Percentiles rank a stretch among this genome's conserved stretches.
phyloP scores from a whole-genome alignment of 495 filamentous ascomycete genomes.

The Acidiella bohemica region DNA sequence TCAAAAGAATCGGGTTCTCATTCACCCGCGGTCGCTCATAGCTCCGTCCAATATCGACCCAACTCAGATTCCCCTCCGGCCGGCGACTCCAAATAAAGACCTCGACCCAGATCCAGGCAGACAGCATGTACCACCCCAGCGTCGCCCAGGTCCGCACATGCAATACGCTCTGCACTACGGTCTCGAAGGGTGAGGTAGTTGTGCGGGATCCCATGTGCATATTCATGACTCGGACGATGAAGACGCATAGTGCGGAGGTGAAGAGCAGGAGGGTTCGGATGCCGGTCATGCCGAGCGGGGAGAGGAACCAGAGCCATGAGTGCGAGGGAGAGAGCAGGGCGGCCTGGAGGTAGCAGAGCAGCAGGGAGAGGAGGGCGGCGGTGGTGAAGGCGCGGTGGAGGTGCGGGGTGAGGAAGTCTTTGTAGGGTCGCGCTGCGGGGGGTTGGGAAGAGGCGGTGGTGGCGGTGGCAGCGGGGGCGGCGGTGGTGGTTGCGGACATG shows the following conservation, averaged over 20 bases:
- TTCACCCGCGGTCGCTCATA: conserved; percentile 72
- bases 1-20: conserved; percentile 72
- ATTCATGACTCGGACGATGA: conserved; percentile 75
- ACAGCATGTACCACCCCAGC: conserved; percentile 40
- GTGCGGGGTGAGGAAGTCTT: conserved; percentile 80
- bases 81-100: conserved; percentile 67
- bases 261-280: conserved; percentile 61
- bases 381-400: conserved; percentile 75
- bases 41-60: conserved; percentile 50
- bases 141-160: conserved; percentile 36
- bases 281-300: conserved; percentile 11
- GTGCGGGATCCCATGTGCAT: conserved; percentile 66
- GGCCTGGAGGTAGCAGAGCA: conserved; percentile 61
- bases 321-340: conserved; percentile 37
- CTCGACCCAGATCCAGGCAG: conserved; percentile 68
- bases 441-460: background rate
- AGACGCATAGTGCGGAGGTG: conserved; percentile 49
- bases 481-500: conserved; percentile 27
- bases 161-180: conserved; percentile 37
- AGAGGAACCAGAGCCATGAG: conserved; percentile 10
- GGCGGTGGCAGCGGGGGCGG: background rate
- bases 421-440: conserved; percentile 44
- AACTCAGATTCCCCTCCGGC: conserved; percentile 50
- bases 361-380: conserved; percentile 50
- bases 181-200: conserved; percentile 50